A percentile compares a stretch with the other conserved stretches of the same genome.
Evolutionary conservation across 2,329 filamentous ascomycete genomes (phyloP).

Genomic region (Helotiales sp.): DNA sequence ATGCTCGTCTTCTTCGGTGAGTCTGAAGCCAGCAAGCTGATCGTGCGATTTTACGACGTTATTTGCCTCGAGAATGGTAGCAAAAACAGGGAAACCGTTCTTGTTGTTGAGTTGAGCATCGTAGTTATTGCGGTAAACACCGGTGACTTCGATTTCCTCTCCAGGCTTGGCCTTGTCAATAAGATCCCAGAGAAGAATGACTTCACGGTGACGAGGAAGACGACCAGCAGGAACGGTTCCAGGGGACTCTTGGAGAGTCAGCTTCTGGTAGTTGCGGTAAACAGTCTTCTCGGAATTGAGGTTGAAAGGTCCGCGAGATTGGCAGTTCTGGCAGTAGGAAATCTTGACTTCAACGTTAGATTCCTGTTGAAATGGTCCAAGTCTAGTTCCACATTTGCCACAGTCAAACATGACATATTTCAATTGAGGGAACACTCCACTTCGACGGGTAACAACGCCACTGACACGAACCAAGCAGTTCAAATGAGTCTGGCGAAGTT

Average conservation of each 20-base stretch:
- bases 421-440: slow-evolving; percentile 94
- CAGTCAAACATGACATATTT: slow-evolving; percentile 99
- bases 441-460: slow-evolving; percentile 92
- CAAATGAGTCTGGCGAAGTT: slow-evolving; percentile 91
- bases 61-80: slow-evolving; percentile 96
- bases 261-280: slow-evolving; percentile 97
- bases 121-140: slow-evolving; percentile 97
- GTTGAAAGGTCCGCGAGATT: slow-evolving; percentile 92
- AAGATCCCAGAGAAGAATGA: slow-evolving; percentile 94
- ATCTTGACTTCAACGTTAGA: slow-evolving; percentile 96
- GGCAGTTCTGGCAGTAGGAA: slow-evolving; percentile 94
- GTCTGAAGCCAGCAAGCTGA: slow-evolving; percentile 92
- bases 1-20: slow-evolving; percentile 94
- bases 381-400: slow-evolving; percentile 85
- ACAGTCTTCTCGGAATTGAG: slow-evolving; percentile 97
- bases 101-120: slow-evolving; percentile 97
- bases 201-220: slow-evolving; percentile 89
- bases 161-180: slow-evolving; percentile 97
- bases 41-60: slow-evolving; percentile 97
- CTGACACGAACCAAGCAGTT: slow-evolving; percentile 95
- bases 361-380: slow-evolving; percentile 97
- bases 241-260: slow-evolving; percentile 95
- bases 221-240: slow-evolving; percentile 96
- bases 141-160: slow-evolving; percentile 96
- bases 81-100: slow-evolving; percentile 98